These are phyloP conservation scores for Podaxis rugospora DNA, from an alignment of 768 basidiomycete genomes.

Conservation along the genomic window DNA sequence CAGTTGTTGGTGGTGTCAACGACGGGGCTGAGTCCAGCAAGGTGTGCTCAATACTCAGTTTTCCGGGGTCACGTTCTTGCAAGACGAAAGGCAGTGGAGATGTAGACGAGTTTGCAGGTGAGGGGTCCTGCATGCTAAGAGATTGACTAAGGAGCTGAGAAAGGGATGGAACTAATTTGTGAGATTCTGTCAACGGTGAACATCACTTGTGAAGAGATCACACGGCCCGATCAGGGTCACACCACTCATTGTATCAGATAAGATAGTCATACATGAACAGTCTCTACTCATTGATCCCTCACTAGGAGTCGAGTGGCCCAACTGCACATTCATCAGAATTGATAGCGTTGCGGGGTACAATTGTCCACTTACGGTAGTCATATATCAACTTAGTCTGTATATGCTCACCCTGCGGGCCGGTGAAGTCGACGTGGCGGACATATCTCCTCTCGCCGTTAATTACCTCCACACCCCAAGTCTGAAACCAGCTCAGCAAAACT, in stretches of 20 bases:
- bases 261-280: background rate
- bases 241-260: slow-evolving; percentile 1
- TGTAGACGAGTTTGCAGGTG: slow-evolving; percentile 1
- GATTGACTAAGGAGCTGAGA: background rate
- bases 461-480: slow-evolving; percentile 64
- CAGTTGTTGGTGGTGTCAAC: slow-evolving; percentile 16
- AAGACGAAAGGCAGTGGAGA: slow-evolving; percentile 5
- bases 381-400: slow-evolving; percentile 58
- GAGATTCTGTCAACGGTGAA: background rate
- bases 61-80: slow-evolving; percentile 2
- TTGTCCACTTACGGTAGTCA: slow-evolving; percentile 55
- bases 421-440: slow-evolving; percentile 57
- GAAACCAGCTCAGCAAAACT: background rate
- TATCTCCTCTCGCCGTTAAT: slow-evolving; percentile 59
- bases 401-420: slow-evolving; percentile 52
- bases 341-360: no score
- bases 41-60: background rate
- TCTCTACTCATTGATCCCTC: background rate
- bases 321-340: background rate
- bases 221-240: background rate
- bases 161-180: background rate
- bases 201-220: background rate
- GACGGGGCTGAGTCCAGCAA: slow-evolving; percentile 13
- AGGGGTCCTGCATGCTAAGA: slow-evolving; percentile 1
- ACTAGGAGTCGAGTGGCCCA: slow-evolving; percentile 6